These are phyloP conservation scores for Syncephalis plumigaleata DNA, from an alignment of 371 early-diverging fungal species.

Conservation along the genomic window DNA sequence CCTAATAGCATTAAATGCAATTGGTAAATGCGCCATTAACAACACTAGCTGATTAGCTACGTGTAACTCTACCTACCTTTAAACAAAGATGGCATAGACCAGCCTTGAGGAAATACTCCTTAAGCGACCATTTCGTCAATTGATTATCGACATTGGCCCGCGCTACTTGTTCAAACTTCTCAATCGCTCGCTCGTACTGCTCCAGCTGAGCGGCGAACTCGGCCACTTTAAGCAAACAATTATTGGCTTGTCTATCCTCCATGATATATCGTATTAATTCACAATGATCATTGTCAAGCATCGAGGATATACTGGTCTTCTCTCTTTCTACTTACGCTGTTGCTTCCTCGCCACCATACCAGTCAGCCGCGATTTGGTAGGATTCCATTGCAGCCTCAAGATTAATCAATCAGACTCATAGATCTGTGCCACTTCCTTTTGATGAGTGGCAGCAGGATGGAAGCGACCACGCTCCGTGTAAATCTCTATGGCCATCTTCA, in stretches of 20 bases:
- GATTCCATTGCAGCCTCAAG: conserved; percentile 62
- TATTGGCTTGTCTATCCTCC: conserved; percentile 55
- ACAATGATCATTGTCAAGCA: not conserved
- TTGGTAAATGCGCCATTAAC: conserved; percentile 1
- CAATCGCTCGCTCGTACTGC: conserved; percentile 70
- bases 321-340: conserved; percentile 41
- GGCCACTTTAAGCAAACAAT: conserved; percentile 73
- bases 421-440: conserved; percentile 85
- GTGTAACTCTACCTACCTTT: conserved; percentile 19
- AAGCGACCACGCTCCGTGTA: conserved; percentile 75
- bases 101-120: conserved; percentile 89
- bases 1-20: too few species aligned
- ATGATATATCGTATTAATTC: not conserved
- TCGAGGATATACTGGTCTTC: not conserved
- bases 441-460: conserved; percentile 76
- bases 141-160: conserved; percentile 65
- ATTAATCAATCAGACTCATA: conserved; percentile 80
- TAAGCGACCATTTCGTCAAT: conserved; percentile 83
- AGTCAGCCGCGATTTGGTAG: conserved; percentile 80
- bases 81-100: conserved; percentile 71
- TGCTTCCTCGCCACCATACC: conserved; percentile 79
- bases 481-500: conserved; percentile 55
- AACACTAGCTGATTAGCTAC: not conserved
- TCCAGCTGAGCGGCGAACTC: conserved; percentile 81
- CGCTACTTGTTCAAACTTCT: conserved; percentile 74